Conservation (phyloP, 2,329 filamentous ascomycete genomes). For the Fusarium annulatum region DNA sequence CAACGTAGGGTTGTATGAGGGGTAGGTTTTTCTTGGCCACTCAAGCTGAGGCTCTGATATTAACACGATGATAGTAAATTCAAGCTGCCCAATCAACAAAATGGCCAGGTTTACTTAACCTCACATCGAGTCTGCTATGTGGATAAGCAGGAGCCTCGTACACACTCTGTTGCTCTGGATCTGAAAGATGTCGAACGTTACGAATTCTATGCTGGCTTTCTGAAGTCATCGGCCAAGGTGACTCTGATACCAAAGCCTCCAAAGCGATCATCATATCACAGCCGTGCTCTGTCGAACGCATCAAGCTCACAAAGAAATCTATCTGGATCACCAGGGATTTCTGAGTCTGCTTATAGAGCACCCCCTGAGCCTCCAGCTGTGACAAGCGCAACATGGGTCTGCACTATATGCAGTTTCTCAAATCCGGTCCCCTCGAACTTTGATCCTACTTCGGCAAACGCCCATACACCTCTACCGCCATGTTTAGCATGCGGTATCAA, state of each 20-base stretch:
- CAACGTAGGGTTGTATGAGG: slow-evolving; percentile 96
- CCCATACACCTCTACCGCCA: slow-evolving; percentile 82
- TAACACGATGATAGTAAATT: slow-evolving; percentile 74
- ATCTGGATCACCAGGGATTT: slow-evolving; percentile 59
- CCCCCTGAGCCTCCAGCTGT: slow-evolving; percentile 56
- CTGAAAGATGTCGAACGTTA: slow-evolving; percentile 90
- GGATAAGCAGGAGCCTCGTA: slow-evolving; percentile 85
- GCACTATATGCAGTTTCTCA: slow-evolving; percentile 94
- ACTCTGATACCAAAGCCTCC: slow-evolving; percentile 85
- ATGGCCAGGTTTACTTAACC: slow-evolving; percentile 95
- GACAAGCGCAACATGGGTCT: slow-evolving; percentile 87
- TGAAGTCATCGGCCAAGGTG: slow-evolving; percentile 95
- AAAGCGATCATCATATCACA: slow-evolving; percentile 71
- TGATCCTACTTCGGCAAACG: slow-evolving; percentile 82
- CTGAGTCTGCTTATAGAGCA: slow-evolving; percentile 56
- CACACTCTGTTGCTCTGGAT: slow-evolving; percentile 85
- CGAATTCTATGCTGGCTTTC: slow-evolving; percentile 92
- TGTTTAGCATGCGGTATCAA: slow-evolving; percentile 96
- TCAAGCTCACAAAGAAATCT: slow-evolving; percentile 59
- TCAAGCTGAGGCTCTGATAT: slow-evolving; percentile 3
- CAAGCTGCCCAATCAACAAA: slow-evolving; percentile 93
- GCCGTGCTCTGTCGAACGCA: slow-evolving; percentile 61
- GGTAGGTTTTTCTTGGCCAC: slow-evolving; percentile 66
- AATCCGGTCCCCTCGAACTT: slow-evolving; percentile 95
- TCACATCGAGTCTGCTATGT: slow-evolving; percentile 97